Evolutionary conservation across 345 rosid species (phyloP).

Genomic region (Citropsis articulata): DNA sequence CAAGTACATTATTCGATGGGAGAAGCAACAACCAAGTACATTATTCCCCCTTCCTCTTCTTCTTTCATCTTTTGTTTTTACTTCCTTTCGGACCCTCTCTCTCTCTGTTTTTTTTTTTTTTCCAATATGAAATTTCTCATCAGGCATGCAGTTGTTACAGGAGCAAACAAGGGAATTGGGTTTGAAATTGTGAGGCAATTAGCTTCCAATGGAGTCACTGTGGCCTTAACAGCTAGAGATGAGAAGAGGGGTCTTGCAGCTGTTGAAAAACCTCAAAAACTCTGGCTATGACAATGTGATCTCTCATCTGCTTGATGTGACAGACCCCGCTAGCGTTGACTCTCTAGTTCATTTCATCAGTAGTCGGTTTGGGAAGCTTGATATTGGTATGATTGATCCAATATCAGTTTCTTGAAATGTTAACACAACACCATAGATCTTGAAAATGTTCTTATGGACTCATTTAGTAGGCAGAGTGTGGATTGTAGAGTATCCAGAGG

Average conservation of each 20-base stretch:
- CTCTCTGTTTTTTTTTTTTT: too few relatives aligned
- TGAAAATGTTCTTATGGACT: too few relatives aligned
- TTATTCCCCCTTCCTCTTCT: too few relatives aligned
- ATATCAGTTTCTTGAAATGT: too few relatives aligned
- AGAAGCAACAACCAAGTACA: too few relatives aligned
- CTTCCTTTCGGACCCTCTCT: too few relatives aligned
- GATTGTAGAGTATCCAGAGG: too few relatives aligned
- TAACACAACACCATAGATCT: too few relatives aligned
- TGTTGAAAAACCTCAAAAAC: slow-evolving; percentile 16
- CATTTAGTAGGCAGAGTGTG: too few relatives aligned
- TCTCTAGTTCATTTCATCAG: slow-evolving; percentile 34
- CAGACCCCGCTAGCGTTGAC: slow-evolving; percentile 24
- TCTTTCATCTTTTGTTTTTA: too few relatives aligned
- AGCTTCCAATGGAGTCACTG: slow-evolving; percentile 16
- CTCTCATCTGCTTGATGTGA: slow-evolving; percentile 48
- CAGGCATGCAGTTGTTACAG: neutral
- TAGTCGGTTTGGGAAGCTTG: slow-evolving; percentile 1
- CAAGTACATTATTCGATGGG: too few relatives aligned
- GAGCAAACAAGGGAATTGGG: slow-evolving; percentile 27
- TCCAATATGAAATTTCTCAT: too few relatives aligned
- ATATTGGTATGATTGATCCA: slow-evolving; percentile 3
- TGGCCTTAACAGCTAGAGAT: slow-evolving; percentile 25
- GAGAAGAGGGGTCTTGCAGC: slow-evolving; percentile 23
- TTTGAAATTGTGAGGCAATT: slow-evolving; percentile 21
- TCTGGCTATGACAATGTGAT: slow-evolving; percentile 20